Evolutionary conservation across 495 filamentous ascomycete species (phyloP).

Genomic region (Aspergillus steynii): DNA sequence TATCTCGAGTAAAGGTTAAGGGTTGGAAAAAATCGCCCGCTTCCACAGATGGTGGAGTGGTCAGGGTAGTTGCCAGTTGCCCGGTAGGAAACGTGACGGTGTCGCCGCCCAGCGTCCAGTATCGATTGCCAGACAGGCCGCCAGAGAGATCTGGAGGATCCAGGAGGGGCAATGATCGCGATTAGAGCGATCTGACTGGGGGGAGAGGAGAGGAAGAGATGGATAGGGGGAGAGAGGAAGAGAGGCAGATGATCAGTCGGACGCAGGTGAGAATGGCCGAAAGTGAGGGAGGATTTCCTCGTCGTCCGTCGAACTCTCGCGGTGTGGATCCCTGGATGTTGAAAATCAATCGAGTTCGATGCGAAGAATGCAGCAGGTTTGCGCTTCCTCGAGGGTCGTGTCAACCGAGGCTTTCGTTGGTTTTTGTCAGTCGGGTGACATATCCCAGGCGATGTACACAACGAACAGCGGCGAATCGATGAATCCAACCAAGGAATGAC

Average conservation of each 20-base stretch:
- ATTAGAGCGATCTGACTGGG: slow-evolving; percentile 23
- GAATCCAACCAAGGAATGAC: background rate
- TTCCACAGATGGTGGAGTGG: slow-evolving; percentile 34
- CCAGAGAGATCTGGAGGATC: slow-evolving; percentile 49
- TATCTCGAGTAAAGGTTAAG: slow-evolving; percentile 25
- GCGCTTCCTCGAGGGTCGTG: background rate
- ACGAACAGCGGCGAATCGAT: background rate
- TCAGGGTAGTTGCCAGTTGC: slow-evolving; percentile 19
- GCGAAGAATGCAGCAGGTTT: background rate
- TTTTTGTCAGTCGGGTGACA: slow-evolving; percentile 3
- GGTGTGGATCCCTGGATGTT: background rate
- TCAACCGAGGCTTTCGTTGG: background rate
- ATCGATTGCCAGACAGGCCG: slow-evolving; percentile 43
- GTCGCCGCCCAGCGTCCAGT: slow-evolving; percentile 37
- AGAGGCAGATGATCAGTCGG: background rate
- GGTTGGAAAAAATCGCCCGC: slow-evolving; percentile 40
- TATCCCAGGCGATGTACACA: slow-evolving; percentile 1
- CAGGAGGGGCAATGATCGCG: slow-evolving; percentile 48
- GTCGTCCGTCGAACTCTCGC: background rate
- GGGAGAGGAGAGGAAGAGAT: slow-evolving; percentile 7
- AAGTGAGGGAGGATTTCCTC: background rate
- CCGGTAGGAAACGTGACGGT: slow-evolving; percentile 27
- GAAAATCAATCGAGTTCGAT: background rate
- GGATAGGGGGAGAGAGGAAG: slow-evolving; percentile 7
- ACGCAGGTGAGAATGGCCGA: background rate